These are phyloP conservation scores for Bipolaris bicolor DNA, from an alignment of 2,329 filamentous ascomycete species.

Conservation along the genomic window DNA sequence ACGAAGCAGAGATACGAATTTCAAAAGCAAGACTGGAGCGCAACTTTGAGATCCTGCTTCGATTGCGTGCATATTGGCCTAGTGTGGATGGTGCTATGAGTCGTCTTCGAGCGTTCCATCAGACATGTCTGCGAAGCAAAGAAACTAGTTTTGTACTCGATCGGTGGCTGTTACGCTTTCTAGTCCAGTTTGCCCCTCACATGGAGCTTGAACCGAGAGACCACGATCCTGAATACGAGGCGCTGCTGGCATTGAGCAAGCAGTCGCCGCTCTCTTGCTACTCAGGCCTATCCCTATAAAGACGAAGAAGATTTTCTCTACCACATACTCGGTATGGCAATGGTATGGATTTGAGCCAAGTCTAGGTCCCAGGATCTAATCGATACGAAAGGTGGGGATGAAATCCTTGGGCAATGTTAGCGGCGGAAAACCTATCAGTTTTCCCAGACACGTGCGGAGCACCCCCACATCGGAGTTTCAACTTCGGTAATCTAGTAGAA, in stretches of 20 bases:
- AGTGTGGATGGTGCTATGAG: constrained; percentile 36
- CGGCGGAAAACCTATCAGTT: constrained; percentile 28
- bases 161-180: constrained; percentile 32
- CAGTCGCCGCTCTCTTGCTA: constrained; percentile 34
- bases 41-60: constrained; percentile 32
- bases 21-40: constrained; percentile 32
- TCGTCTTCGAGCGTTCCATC: constrained; percentile 33
- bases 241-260: constrained; percentile 29
- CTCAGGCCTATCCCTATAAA: constrained; percentile 20
- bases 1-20: constrained; percentile 28
- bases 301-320: neutral
- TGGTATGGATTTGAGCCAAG: neutral
- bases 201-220: constrained; percentile 36
- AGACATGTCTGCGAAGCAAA: constrained; percentile 33
- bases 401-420: constrained; percentile 7
- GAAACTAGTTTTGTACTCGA: constrained; percentile 36
- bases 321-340: neutral
- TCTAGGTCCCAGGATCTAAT: neutral
- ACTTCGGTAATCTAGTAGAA: neutral
- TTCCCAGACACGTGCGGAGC: constrained; percentile 16
- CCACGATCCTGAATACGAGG: constrained; percentile 34
- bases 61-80: constrained; percentile 30
- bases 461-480: constrained; percentile 5
- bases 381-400: neutral
- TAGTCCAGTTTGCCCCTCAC: constrained; percentile 35